phyloP scores from a whole-genome alignment of 495 filamentous ascomycete genomes.

The Rhypophila decipiens region DNA sequence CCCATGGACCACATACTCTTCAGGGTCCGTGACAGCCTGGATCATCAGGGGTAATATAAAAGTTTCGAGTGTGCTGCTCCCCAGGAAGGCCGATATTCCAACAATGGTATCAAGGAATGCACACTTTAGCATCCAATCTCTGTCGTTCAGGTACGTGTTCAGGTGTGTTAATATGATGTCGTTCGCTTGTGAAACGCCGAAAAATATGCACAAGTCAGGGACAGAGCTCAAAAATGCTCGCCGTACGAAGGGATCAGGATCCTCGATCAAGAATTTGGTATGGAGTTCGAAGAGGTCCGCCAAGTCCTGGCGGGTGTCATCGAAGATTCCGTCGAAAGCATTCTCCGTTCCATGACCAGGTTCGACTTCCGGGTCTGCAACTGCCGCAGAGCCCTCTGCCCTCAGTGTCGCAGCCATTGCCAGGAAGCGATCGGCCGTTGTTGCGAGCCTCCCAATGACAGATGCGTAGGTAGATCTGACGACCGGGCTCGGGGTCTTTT shows the following conservation, averaged over 20 bases:
- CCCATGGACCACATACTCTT: conserved; percentile 90
- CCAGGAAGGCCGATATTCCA: conserved; percentile 85
- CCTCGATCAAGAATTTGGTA: conserved; percentile 83
- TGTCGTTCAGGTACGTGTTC: conserved; percentile 96
- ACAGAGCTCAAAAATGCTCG: conserved; percentile 93
- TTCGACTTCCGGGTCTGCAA: conserved; percentile 74
- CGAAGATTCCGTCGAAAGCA: conserved; percentile 74
- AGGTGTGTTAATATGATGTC: conserved; percentile 92
- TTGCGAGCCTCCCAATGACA: conserved; percentile 85
- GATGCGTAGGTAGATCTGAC: conserved; percentile 88
- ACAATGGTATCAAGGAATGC: conserved; percentile 96
- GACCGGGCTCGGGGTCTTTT: conserved; percentile 55
- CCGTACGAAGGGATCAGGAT: conserved; percentile 79
- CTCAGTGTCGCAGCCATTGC: conserved; percentile 86
- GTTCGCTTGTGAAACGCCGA: conserved; percentile 80
- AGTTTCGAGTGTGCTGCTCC: conserved; percentile 80
- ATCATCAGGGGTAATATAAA: conserved; percentile 96
- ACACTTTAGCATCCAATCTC: conserved; percentile 93
- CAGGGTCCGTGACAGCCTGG: conserved; percentile 90
- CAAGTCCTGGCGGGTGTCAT: conserved; percentile 71
- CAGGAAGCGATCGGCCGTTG: conserved; percentile 76
- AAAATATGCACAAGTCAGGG: conserved; percentile 87
- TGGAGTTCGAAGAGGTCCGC: conserved; percentile 75
- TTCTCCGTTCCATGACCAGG: conserved; percentile 52
- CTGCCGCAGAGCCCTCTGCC: conserved; percentile 74